phyloP scores from a whole-genome alignment of 2,329 filamentous ascomycete genomes.

The Arthrobotrys entomopaga region DNA sequence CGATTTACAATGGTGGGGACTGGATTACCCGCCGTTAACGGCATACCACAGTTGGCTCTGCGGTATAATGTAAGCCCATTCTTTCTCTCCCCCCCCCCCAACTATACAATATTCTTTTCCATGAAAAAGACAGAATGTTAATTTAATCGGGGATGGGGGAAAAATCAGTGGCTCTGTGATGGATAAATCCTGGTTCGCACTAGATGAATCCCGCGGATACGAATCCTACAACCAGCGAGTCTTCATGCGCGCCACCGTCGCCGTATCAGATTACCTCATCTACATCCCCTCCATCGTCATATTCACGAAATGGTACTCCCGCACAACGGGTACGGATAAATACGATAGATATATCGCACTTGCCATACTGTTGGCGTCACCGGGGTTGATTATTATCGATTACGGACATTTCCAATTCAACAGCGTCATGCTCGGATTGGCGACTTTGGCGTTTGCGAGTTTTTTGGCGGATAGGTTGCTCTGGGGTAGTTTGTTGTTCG shows the following conservation, averaged over 20 bases:
- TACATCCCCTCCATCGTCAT: slow-evolving; percentile 87
- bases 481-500: slow-evolving; percentile 94
- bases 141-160: neutral
- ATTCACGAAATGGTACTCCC: slow-evolving; percentile 83
- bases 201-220: slow-evolving; percentile 81
- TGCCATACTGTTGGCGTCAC: slow-evolving; percentile 90
- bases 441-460: slow-evolving; percentile 86
- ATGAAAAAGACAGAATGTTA: neutral
- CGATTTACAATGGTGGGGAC: slow-evolving; percentile 94
- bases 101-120: neutral
- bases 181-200: slow-evolving; percentile 85
- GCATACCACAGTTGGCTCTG: slow-evolving; percentile 98
- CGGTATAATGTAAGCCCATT: slow-evolving; percentile 74
- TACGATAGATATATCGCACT: slow-evolving; percentile 75
- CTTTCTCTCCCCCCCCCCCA: too few relatives aligned
- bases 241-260: slow-evolving; percentile 93
- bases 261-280: slow-evolving; percentile 88
- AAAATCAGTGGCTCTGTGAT: slow-evolving; percentile 73
- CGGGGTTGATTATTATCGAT: slow-evolving; percentile 87
- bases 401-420: slow-evolving; percentile 99
- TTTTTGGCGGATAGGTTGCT: slow-evolving; percentile 84
- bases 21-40: slow-evolving; percentile 96
- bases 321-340: slow-evolving; percentile 75
- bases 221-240: slow-evolving; percentile 85
- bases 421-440: slow-evolving; percentile 94